phyloP scores from a whole-genome alignment of 441 rosid genomes.

The Croton laevigatus region DNA sequence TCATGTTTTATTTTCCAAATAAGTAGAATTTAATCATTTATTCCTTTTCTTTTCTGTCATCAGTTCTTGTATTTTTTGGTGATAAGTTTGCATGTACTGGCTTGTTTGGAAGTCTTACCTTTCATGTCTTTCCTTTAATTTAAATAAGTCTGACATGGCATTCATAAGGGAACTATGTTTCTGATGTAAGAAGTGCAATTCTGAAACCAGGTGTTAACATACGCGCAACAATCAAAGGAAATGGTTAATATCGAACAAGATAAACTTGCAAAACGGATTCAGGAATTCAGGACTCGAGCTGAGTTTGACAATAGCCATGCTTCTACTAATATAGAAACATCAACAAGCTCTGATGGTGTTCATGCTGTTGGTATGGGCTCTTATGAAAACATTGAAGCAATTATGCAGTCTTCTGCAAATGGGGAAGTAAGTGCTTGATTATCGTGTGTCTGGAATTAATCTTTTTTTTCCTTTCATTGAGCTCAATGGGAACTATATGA shows the following conservation, averaged over 20 bases:
- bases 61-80: background rate
- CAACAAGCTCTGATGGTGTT: constrained; percentile 37
- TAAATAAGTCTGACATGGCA: background rate
- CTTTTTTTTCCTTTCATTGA: background rate
- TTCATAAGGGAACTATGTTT: background rate
- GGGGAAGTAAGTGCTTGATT: constrained; percentile 60
- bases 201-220: constrained; percentile 60
- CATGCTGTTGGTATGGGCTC: constrained; percentile 44
- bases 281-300: constrained; percentile 84
- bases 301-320: constrained; percentile 58
- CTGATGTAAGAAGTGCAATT: constrained; percentile 11
- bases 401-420: constrained; percentile 45
- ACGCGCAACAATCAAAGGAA: constrained; percentile 91
- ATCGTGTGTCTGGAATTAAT: background rate
- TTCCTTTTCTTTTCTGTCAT: background rate
- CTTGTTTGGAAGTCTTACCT: background rate
- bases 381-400: constrained; percentile 51
- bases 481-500: background rate
- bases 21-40: background rate
- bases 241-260: constrained; percentile 70
- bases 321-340: constrained; percentile 43
- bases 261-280: constrained; percentile 83
- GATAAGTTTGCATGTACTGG: background rate
- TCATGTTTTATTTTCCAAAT: too few species aligned
- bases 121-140: background rate